Base-by-base conservation (phyloP, 208 protist species). In the Wallacemonas sp. region DNA sequence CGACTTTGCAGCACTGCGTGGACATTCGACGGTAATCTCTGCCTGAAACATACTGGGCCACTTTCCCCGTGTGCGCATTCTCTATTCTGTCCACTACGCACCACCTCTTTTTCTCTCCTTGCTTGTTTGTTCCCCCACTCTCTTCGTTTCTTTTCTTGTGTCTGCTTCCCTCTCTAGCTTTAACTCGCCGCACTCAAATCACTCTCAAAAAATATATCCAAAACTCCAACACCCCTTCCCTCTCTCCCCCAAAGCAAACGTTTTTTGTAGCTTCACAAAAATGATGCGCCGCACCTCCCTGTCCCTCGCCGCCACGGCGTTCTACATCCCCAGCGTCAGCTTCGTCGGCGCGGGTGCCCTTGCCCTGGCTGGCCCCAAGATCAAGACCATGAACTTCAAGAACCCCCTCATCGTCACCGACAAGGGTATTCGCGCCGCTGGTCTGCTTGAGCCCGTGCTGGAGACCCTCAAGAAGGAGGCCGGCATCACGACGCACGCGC, bases 401-500 rank as follows among this genome's bases (percentile, higher is more conserved):
- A 73, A 92, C 50, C 79, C 86, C 8, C 79, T 94, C 28, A 76
- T 91, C 41, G 78, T 90, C 33, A 91, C 77, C 12, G 82, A 91
- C 65, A 81, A 83, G 70, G 84, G 79, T 52, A 89, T 89, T 54
- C 59, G 49, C 55, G 57, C 64, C 39, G 69, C 80, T 7, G 84
- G 87, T 45, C 66, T 93, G 71, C 65, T 89, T 14, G 82, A 89
- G 61, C 28, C 70, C 25, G 75, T 81, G 26, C 12, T 89, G 18
- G 62, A 61, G 16, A 77, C 52, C 14, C 77, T 89, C 12, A 87
- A 89, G 84, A 68, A 57, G 25, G 77, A 88, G 57, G 78, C 79
- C 8, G 77, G 73, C 22, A 85, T 84, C 70, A 63, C 67, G 38
- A 57, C 77, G 32, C 63, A 77, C 50, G 61, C 66, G 22, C 62